Evolutionary conservation across 768 basidiomycete species (phyloP).

Genomic region (Termitomyces sp.): DNA sequence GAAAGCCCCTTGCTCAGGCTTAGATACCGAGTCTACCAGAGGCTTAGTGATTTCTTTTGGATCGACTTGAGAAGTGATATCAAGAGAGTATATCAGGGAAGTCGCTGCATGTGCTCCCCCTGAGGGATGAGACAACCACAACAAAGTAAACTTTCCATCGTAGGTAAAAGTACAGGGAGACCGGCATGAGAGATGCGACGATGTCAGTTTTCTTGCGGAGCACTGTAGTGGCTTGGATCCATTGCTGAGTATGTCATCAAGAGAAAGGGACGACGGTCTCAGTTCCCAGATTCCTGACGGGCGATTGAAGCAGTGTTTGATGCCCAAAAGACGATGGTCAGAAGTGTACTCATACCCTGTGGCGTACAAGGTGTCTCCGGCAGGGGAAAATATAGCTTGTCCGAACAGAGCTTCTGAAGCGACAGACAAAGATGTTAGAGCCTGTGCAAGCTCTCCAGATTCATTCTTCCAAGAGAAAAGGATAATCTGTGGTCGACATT

Average conservation of each 20-base stretch:
- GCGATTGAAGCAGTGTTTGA: conserved; percentile 57
- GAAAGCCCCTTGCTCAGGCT: conserved; percentile 36
- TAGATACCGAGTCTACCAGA: conserved; percentile 38
- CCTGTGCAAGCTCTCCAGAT: background rate
- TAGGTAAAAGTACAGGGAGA: conserved; percentile 47
- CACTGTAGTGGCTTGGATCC: conserved; percentile 9
- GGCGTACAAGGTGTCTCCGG: conserved; percentile 39
- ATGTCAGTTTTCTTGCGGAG: conserved; percentile 34
- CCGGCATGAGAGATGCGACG: conserved; percentile 42
- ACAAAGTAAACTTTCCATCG: conserved; percentile 21
- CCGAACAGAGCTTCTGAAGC: conserved; percentile 37
- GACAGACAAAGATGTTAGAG: conserved; percentile 6
- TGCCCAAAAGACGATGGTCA: conserved; percentile 55
- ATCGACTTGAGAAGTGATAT: conserved; percentile 22
- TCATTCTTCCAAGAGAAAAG: conserved; percentile 41
- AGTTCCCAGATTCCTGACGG: conserved; percentile 54
- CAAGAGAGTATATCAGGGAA: conserved; percentile 39
- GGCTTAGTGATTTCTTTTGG: conserved; percentile 11
- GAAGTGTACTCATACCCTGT: conserved; percentile 56
- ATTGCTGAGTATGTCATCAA: conserved; percentile 1
- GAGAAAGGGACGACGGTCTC: conserved; percentile 14
- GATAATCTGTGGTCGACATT: conserved; percentile 48
- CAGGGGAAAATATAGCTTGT: conserved; percentile 47
- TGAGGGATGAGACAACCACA: conserved; percentile 50
- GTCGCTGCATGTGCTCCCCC: conserved; percentile 62